Conservation (phyloP, 441 rosid species). For the Arabidopsis hybrid region DNA sequence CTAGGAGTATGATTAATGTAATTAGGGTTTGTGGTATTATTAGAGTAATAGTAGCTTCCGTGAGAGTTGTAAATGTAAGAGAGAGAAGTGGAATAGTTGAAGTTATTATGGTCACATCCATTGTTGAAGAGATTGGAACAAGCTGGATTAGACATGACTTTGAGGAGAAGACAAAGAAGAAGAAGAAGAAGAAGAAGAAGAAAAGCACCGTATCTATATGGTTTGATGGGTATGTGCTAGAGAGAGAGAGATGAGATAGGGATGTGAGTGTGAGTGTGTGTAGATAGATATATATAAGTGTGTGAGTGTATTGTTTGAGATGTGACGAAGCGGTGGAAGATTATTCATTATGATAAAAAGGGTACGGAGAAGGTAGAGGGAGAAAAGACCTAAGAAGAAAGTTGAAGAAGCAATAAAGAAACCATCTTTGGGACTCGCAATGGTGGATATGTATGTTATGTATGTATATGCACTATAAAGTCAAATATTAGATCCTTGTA, state of each 20-base stretch:
- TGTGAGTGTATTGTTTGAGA: slow-evolving; percentile 43
- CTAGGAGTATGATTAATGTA: slow-evolving; percentile 20
- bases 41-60: slow-evolving; percentile 34
- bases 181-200: background rate
- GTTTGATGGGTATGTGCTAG: slow-evolving; percentile 25
- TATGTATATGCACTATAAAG: slow-evolving; percentile 9
- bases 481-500: slow-evolving; percentile 29
- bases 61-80: slow-evolving; percentile 48
- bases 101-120: slow-evolving; percentile 53
- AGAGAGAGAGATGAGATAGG: slow-evolving; percentile 6
- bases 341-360: slow-evolving; percentile 39
- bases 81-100: slow-evolving; percentile 48
- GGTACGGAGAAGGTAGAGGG: slow-evolving; percentile 35
- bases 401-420: slow-evolving; percentile 40
- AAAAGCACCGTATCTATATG: slow-evolving; percentile 24
- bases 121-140: slow-evolving; percentile 53
- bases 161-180: slow-evolving; percentile 31
- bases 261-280: slow-evolving; percentile 34
- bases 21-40: slow-evolving; percentile 36
- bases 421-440: slow-evolving; percentile 57
- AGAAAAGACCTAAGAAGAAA: slow-evolving; percentile 40
- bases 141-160: slow-evolving; percentile 74
- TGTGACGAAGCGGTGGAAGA: slow-evolving; percentile 57
- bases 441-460: slow-evolving; percentile 10
- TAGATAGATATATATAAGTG: slow-evolving; percentile 45